Conservation (phyloP, 768 basidiomycete genomes). For the Trametes maxima region DNA sequence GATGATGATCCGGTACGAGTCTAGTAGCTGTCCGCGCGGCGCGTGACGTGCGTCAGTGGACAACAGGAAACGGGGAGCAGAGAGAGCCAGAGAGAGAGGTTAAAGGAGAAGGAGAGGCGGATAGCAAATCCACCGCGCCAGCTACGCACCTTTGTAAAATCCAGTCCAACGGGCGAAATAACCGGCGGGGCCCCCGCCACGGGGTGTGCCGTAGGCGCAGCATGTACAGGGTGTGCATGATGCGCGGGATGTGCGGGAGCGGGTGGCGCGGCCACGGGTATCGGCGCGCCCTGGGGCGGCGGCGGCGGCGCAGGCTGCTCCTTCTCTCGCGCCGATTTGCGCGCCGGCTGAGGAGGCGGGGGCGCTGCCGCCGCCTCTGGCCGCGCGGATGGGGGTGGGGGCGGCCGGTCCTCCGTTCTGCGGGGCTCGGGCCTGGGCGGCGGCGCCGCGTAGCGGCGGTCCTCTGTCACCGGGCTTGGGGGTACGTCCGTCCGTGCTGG, state of each 20-base stretch:
- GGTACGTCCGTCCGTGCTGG: conserved; percentile 12
- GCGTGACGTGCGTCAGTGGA: too few species aligned
- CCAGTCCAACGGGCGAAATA: conserved; percentile 35
- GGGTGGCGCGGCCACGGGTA: conserved; percentile 33
- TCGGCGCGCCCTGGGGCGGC: not conserved
- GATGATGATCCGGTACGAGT: conserved; percentile 48
- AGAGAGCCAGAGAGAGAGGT: too few species aligned
- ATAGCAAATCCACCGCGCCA: too few species aligned
- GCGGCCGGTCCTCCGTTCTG: conserved; percentile 27
- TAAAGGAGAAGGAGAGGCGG: too few species aligned
- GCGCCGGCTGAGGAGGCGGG: not conserved
- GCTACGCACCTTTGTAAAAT: conserved; percentile 44
- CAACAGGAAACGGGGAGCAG: too few species aligned
- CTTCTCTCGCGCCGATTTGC: conserved; percentile 7
- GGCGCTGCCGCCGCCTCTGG: conserved; percentile 20
- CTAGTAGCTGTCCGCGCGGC: conserved; percentile 45
- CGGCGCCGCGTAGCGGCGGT: conserved; percentile 22
- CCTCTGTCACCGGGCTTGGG: conserved; percentile 8
- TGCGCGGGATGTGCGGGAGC: conserved; percentile 16
- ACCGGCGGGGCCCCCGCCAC: conserved; percentile 25
- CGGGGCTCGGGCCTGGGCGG: conserved; percentile 24
- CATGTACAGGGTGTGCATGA: too few species aligned
- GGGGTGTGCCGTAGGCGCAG: too few species aligned
- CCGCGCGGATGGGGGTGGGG: conserved; percentile 20
- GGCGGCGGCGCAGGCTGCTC: not conserved